Percentiles rank a stretch among this genome's conserved stretches.
Conservation (phyloP, 192 early-diverging fungal species). For the Coemansia furcata region DNA sequence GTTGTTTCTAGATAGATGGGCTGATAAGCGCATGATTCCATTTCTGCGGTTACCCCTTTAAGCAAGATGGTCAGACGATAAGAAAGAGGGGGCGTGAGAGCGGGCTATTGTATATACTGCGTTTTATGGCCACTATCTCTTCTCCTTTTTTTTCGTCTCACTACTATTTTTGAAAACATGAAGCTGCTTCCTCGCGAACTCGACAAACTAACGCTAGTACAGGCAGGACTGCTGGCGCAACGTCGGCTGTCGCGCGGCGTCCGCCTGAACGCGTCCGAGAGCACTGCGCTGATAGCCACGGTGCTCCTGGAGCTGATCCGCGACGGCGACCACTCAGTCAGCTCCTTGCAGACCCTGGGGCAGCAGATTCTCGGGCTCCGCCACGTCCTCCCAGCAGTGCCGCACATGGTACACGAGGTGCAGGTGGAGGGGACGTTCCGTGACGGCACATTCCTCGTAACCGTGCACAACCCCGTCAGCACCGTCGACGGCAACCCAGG, state of each 20-base stretch:
- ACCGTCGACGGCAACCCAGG: constrained; percentile 77
- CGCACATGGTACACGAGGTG: constrained; percentile 72
- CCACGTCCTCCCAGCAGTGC: constrained; percentile 75
- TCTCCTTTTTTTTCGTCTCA: background rate
- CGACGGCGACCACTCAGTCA: constrained; percentile 82
- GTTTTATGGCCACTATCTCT: background rate
- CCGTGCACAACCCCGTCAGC: constrained; percentile 89
- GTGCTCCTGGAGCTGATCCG: constrained; percentile 86
- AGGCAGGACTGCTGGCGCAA: constrained; percentile 88
- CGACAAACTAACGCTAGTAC: constrained; percentile 89
- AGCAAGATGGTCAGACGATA: background rate
- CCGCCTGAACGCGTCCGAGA: constrained; percentile 82
- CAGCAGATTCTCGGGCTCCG: constrained; percentile 83
- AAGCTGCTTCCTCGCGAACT: constrained; percentile 85
- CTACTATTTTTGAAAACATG: constrained; percentile 39
- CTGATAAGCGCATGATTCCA: background rate
- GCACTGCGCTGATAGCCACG: constrained; percentile 84
- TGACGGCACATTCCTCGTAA: constrained; percentile 92
- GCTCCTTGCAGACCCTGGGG: constrained; percentile 84
- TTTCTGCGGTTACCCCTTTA: background rate
- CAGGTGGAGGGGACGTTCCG: constrained; percentile 91
- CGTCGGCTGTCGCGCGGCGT: constrained; percentile 86
- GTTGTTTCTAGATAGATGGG: background rate
- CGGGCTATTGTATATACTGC: background rate
- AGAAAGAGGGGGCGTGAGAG: background rate